Percentiles rank a stretch among this genome's conserved stretches.
These are phyloP conservation scores for Solanum chaucha DNA, from an alignment of 257 asterid species.

Conservation along the genomic window DNA sequence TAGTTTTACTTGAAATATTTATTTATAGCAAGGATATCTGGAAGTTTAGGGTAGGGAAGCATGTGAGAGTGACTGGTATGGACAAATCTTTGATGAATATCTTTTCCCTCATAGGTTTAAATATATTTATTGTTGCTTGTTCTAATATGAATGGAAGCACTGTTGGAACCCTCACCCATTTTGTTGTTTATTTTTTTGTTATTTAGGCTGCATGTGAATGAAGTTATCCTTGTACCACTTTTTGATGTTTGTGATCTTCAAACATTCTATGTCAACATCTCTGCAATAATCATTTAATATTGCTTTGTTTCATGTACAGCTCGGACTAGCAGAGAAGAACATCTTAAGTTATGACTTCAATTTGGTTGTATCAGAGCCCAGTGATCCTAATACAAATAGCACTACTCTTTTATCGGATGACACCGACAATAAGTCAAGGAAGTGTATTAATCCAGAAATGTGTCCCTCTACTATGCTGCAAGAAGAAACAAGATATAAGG, in stretches of 20 bases:
- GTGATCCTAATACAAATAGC: conserved; percentile 91
- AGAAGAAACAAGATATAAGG: conserved; percentile 17
- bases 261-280: not conserved
- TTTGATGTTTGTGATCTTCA: not conserved
- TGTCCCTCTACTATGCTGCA: conserved; percentile 47
- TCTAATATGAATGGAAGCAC: not conserved
- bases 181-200: not conserved
- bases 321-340: conserved; percentile 90
- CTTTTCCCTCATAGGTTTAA: not conserved
- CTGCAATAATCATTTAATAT: not conserved
- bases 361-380: conserved; percentile 61
- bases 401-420: conserved; percentile 90
- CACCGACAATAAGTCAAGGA: conserved; percentile 62
- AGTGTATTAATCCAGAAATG: conserved; percentile 46
- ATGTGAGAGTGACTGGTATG: not conserved
- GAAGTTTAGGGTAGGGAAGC: not conserved
- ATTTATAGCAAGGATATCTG: not conserved
- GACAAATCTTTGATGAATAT: not conserved
- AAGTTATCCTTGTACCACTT: not conserved
- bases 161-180: not conserved
- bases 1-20: not conserved
- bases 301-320: conserved; percentile 38
- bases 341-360: conserved; percentile 2
- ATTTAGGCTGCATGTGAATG: not conserved
- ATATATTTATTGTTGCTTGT: not conserved